Base-by-base conservation (phyloP, 495 filamentous ascomycete genomes). In the Aspergillus incahuasiensis region DNA sequence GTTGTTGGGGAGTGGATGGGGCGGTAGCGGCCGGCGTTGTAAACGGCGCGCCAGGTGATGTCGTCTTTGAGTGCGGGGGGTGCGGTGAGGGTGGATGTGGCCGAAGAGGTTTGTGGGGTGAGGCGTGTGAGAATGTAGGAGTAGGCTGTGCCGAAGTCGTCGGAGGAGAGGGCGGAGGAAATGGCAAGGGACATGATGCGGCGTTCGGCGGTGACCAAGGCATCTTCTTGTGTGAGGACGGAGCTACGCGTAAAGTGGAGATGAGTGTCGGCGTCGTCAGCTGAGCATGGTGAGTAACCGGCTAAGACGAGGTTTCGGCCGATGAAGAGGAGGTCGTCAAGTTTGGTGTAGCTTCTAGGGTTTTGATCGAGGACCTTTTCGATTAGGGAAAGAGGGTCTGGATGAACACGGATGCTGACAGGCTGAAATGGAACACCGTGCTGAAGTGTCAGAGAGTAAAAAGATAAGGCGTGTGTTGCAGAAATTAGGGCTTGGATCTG, bases 81-180 rank as follows among this genome's bases (percentile, higher is more conserved):
- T 25, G 63, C 56, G 21, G 59, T 67, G 39, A 66, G 56, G 41
- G 66, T 45, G 15, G 67, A 64, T 28, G 38, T 15, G n/a, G 38
- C 1, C 24, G 70, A 61, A 39, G 60, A 65, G 56, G 19, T 67
- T 35, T 67, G 60, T 7, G 75, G 75, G 16, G 77, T 73, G 18
- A 84, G 74, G 1, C 82, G 77, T 24, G 76, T 96, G 55, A 95
- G 82, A 32, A 96, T 87, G 71, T 94, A 96, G 12, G 91, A 95
- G 71, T 97, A 97, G 20, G 95, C 95, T 0, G 95, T 97, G 59
- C 95, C 92, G 60, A 97, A 97, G 64, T 98, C 94, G 62, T 94
- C 83, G 66, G 92, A 89, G 5, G 77, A 73, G 1, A 97, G 81
- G 25, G 92, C 90, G 5, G 91, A 86, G 61, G 92, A 86, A 41